Conservation (phyloP, 306 rosid species). For the Acacia confusa region DNA sequence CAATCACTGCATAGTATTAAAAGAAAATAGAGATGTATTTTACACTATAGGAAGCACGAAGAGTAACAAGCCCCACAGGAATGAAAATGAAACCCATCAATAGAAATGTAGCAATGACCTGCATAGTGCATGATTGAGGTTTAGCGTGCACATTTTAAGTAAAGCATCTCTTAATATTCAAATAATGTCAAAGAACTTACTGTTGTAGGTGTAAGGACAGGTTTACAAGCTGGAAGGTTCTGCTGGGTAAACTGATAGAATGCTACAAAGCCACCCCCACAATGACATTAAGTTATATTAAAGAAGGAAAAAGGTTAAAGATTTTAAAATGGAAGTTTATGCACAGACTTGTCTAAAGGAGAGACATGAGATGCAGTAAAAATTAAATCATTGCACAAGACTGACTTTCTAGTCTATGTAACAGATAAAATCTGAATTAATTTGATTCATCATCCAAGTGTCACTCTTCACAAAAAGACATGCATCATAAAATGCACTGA, state of each 20-base stretch:
- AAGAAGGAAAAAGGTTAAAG: not conserved
- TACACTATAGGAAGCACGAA: conserved; percentile 70
- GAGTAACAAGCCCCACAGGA: conserved; percentile 79
- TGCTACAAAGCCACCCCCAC: conserved; percentile 54
- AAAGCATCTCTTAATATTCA: conserved; percentile 27
- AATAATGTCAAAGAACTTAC: conserved; percentile 54
- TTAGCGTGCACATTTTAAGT: conserved; percentile 20
- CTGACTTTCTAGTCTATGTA: conserved; percentile 15
- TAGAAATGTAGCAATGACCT: conserved; percentile 78
- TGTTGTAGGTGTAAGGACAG: conserved; percentile 83
- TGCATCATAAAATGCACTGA: conserved; percentile 9
- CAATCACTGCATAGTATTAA: conserved; percentile 14
- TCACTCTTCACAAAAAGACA: not conserved
- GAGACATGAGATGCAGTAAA: conserved; percentile 19
- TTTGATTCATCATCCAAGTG: conserved; percentile 17
- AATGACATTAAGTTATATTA: conserved; percentile 29
- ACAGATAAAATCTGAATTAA: conserved; percentile 9
- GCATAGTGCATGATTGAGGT: conserved; percentile 39
- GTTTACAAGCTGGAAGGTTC: conserved; percentile 93
- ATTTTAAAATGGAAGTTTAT: not conserved
- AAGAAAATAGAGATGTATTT: conserved; percentile 31
- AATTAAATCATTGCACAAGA: conserved; percentile 14
- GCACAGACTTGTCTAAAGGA: conserved; percentile 1
- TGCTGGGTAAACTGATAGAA: conserved; percentile 79
- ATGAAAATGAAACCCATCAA: conserved; percentile 68